Base-by-base conservation (phyloP, 208 protist species). In the Trypanosomatidae sp. region DNA sequence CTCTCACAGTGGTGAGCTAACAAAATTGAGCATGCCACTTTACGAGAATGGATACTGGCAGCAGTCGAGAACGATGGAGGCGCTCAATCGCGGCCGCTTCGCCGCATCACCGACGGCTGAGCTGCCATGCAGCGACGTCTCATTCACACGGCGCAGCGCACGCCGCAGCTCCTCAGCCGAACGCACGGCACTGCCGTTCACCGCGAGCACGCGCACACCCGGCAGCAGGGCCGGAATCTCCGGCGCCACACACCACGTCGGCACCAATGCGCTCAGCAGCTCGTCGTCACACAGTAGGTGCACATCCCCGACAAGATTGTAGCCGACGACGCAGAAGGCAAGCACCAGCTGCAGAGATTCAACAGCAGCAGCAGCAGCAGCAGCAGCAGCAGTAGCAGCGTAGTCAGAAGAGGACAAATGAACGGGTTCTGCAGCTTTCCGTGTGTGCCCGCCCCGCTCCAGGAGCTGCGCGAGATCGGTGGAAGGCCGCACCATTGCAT, bases 281-380 rank as follows among this genome's bases (percentile, higher is more conserved):
- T 60, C 56, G 1, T 71, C 69, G 15, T 89, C 79, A 5, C 36
- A 47, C 25, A 86, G 58, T 17, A 74, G 30, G 19, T 66, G 53
- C 2, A 62, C 36, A 47, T 86, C 74, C 19, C 84, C 84, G 0
- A 89, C 74, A 7, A 89, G 74, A 17, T 82, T 71, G 72, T 77
- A 86, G 22, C 1, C 2, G 0, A 67, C 62, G 5, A 53, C 52
- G 13, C 52, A 62, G 67, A 74, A 89, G 9, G 62, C 58, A 6
- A 89, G 60, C 3, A 71, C 70, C 6, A 89, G 53, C 6, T 71
- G 49, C 43, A 89, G 68, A 3, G 56, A 58, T 39, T 78, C 56
- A 12, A 36, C 55, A 17, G n/a, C 33, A 19, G 69, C 4, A 46
- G 52, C 2, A 3, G 28, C 12, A 33, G 25, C 12, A 13, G 59